phyloP scores from a whole-genome alignment of 2,329 filamentous ascomycete genomes.

The Sodiomyces alkalinus region DNA sequence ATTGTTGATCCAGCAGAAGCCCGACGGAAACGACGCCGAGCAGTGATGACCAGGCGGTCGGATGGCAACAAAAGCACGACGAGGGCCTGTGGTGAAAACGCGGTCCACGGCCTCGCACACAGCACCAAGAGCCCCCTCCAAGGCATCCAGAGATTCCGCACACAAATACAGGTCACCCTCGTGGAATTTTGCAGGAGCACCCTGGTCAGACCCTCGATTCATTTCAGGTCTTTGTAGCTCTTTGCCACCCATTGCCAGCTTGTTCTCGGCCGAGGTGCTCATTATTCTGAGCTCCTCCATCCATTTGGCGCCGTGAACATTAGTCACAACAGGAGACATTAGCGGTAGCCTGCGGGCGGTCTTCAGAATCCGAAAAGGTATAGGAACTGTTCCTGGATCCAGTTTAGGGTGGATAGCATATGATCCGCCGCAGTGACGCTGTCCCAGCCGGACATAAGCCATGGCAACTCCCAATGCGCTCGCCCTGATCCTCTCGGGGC shows the following conservation, averaged over 20 bases:
- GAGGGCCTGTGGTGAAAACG: constrained; percentile 54
- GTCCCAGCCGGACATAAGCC: constrained; percentile 83
- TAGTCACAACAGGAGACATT: constrained; percentile 63
- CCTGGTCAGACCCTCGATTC: constrained; percentile 29
- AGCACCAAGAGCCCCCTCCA: constrained; percentile 83
- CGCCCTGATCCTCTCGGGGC: constrained; percentile 81
- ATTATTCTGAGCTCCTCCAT: constrained; percentile 82
- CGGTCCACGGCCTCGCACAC: constrained; percentile 86
- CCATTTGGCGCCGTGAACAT: constrained; percentile 83
- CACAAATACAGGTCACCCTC: constrained; percentile 87
- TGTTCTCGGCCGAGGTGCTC: constrained; percentile 68
- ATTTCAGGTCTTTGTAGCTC: constrained; percentile 60
- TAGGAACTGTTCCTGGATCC: constrained; percentile 36
- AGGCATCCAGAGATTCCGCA: constrained; percentile 67
- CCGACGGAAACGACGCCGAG: constrained; percentile 74
- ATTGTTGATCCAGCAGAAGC: constrained; percentile 98
- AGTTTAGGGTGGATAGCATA: constrained; percentile 51
- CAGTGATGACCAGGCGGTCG: constrained; percentile 93
- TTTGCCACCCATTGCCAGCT: constrained; percentile 60
- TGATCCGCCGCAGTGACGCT: constrained; percentile 56
- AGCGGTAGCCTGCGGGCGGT: constrained; percentile 59
- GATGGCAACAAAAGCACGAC: constrained; percentile 79
- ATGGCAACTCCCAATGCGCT: constrained; percentile 67
- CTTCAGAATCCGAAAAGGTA: constrained; percentile 76
- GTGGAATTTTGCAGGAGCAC: constrained; percentile 47